Base-by-base conservation (phyloP, 2,329 filamentous ascomycete species). In the Phialocephala subalpina region DNA sequence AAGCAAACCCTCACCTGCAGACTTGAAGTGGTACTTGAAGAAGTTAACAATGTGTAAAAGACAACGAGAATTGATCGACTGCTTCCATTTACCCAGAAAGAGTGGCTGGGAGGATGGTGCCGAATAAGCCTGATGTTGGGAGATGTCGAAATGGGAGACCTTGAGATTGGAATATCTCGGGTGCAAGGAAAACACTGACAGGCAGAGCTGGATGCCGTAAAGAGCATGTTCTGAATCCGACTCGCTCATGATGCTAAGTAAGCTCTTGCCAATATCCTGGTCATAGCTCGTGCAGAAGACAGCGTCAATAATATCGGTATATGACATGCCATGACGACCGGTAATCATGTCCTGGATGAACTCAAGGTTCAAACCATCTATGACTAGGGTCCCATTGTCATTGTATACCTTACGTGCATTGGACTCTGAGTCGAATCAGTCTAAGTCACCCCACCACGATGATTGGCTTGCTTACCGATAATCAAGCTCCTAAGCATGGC, bases 1-100 rank as follows among this genome's bases (percentile, higher is more conserved):
- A 2, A 84, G 73, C 0, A 80, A 77, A 25, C 73, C 71, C n/a
- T 80, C 78, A 3, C 75, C 75, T 9, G 74, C 71, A 47, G 78
- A 63, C 55, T 74, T 79, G 72, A 86, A 79, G 67, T 87, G 82
- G 58, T 81, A 80, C 55, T 81, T 81, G 77, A 86, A 87, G 77
- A 86, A 86, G 67, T 85, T 84, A 52, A 83, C 72, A 45, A 80
- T 76, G 67, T 85, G 80, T 5, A 85, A 72, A 2, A 82, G 60
- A 80, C 80, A 84, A 1, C 78, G 73, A 60, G 82, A 75, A 67
- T 86, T 82, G 59, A 86, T 69, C 1, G 77, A 67, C 3, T 73
- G 62, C 36, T 77, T 75, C 27, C 76, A 73, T 36, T 67, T 66
- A 18, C 81, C 82, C 11, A 61, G 49, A 68, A 83, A 85, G 6